Conservation (phyloP, 148 eudicot species). For the Simmondsia chinensis region DNA sequence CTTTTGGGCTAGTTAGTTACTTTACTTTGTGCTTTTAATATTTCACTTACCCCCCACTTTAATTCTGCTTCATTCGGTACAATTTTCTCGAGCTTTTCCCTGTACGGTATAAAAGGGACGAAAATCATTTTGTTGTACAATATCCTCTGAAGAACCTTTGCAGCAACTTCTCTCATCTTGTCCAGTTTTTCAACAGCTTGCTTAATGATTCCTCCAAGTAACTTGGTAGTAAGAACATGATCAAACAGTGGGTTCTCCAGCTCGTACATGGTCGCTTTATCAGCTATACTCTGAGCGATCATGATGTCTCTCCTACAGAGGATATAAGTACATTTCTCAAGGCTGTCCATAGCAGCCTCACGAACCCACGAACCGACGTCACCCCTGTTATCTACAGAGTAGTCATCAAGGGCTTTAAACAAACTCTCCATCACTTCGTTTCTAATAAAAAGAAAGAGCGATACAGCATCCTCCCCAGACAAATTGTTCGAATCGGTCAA, state of each 20-base stretch:
- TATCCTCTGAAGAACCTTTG: slow-evolving; percentile 69
- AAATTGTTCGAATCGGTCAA: slow-evolving; percentile 30
- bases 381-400: slow-evolving; percentile 92
- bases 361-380: slow-evolving; percentile 99
- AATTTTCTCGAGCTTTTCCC: slow-evolving; percentile 51
- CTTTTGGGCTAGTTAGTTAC: too few relatives aligned
- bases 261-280: slow-evolving; percentile 13
- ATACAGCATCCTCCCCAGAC: slow-evolving; percentile 27
- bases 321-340: slow-evolving; percentile 79
- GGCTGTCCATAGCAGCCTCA: slow-evolving; percentile 90
- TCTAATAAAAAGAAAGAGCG: slow-evolving; percentile 46
- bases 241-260: slow-evolving; percentile 36
- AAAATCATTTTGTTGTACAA: slow-evolving; percentile 40
- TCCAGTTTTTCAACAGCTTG: slow-evolving; percentile 98
- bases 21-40: too few relatives aligned
- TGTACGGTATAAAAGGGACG: slow-evolving; percentile 61
- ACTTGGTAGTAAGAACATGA: slow-evolving; percentile 46
- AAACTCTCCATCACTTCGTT: slow-evolving; percentile 68
- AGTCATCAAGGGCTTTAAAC: slow-evolving; percentile 83
- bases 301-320: slow-evolving; percentile 50
- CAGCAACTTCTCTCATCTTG: slow-evolving; percentile 80
- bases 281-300: slow-evolving; percentile 7
- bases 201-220: slow-evolving; percentile 64
- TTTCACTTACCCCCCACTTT: slow-evolving; percentile 79
- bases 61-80: slow-evolving; percentile 34